phyloP scores from a whole-genome alignment of 331 rosid genomes.

The Quercus lobata region DNA sequence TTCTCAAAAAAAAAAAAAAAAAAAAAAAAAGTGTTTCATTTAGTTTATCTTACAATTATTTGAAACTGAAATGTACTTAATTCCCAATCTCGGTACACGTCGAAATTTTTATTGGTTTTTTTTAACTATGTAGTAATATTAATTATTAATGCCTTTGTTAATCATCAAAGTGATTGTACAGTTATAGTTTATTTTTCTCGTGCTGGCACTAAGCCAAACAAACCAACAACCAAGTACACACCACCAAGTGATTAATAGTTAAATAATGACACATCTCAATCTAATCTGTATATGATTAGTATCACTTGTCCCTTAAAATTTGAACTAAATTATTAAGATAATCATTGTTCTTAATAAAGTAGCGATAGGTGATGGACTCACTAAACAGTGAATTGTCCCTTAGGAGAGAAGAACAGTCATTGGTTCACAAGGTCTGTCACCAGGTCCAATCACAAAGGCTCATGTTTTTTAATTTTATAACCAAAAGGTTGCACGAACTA shows the following conservation, averaged over 20 bases:
- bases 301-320: not conserved
- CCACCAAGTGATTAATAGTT: constrained; percentile 25
- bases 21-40: not conserved
- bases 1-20: not conserved
- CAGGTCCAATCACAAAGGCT: not conserved
- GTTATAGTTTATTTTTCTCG: constrained; percentile 18
- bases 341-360: constrained; percentile 20
- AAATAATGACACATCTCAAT: constrained; percentile 35
- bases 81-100: constrained; percentile 1
- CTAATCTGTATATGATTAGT: constrained; percentile 24
- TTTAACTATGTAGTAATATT: not conserved
- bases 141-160: constrained; percentile 5
- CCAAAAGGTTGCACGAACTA: not conserved
- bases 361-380: constrained; percentile 25
- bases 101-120: not conserved
- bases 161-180: constrained; percentile 12
- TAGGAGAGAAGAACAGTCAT: not conserved
- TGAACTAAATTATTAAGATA: constrained; percentile 30
- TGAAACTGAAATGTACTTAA: not conserved
- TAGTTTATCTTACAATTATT: not conserved
- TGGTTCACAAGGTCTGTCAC: not conserved
- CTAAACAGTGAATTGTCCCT: not conserved
- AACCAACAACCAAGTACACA: constrained; percentile 32
- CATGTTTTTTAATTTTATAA: not conserved
- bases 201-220: constrained; percentile 42